Conservation (phyloP, 441 rosid genomes). For the Biscutella laevigata region DNA sequence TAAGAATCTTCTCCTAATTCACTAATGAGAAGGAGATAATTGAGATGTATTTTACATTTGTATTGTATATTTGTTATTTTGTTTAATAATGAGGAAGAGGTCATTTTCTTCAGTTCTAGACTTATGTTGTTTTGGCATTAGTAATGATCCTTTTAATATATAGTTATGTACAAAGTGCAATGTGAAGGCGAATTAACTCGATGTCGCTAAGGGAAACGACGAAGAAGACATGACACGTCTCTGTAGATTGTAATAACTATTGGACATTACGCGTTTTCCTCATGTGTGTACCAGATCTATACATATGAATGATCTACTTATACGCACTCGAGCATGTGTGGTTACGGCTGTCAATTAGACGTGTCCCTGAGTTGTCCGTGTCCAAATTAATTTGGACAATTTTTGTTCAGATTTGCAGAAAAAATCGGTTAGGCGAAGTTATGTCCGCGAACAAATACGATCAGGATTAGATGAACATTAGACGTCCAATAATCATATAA, state of each 20-base stretch:
- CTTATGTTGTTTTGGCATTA: not conserved
- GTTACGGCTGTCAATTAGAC: no score
- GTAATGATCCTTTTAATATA: not conserved
- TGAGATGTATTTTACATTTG: not conserved
- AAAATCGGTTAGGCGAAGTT: no score
- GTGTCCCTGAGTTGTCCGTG: no score
- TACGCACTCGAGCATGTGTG: slow-evolving; percentile 18
- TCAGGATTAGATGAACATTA: no score
- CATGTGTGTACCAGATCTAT: slow-evolving; percentile 19
- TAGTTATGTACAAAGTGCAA: not conserved
- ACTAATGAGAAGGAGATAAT: slow-evolving; percentile 22
- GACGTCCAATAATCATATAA: no score
- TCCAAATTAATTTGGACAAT: no score
- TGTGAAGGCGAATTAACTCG: slow-evolving; percentile 18
- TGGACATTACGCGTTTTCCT: slow-evolving; percentile 22
- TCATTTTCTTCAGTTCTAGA: not conserved
- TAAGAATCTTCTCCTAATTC: slow-evolving; percentile 25
- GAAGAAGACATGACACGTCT: slow-evolving; percentile 20
- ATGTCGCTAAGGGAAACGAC: slow-evolving; percentile 4
- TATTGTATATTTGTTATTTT: slow-evolving; percentile 11
- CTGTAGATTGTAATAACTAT: slow-evolving; percentile 10
- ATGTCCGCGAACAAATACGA: no score
- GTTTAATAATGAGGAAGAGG: not conserved
- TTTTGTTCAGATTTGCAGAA: no score
- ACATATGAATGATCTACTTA: not conserved